Percentiles rank a stretch among this genome's conserved stretches.
These are phyloP conservation scores for Carex arenaria DNA, from an alignment of 202 grass and related monocot genomes.

Conservation along the genomic window DNA sequence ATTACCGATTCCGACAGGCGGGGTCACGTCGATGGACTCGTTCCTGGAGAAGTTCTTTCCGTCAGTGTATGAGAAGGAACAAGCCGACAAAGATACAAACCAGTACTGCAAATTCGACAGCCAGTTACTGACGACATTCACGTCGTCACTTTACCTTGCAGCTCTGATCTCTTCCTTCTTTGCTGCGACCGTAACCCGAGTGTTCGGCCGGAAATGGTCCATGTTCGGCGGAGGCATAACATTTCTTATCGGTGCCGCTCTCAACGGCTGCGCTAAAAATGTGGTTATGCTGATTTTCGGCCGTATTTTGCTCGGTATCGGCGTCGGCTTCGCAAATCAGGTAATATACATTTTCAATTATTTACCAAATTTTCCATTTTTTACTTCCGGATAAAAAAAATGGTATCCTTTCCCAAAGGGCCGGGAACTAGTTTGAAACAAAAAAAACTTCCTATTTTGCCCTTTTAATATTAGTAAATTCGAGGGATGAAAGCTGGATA, in stretches of 20 bases:
- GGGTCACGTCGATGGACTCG: conserved; percentile 94
- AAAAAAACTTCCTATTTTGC: background rate
- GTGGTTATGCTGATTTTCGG: conserved; percentile 84
- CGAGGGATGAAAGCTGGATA: background rate
- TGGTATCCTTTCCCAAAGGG: background rate
- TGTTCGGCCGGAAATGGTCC: conserved; percentile 84
- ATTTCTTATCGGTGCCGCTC: conserved; percentile 64
- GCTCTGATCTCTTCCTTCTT: conserved; percentile 82
- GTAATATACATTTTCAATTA: conserved; percentile 13
- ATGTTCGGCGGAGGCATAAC: conserved; percentile 84
- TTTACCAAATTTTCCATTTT: background rate
- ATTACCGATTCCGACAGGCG: conserved; percentile 35
- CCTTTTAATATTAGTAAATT: background rate
- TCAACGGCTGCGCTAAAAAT: conserved; percentile 66
- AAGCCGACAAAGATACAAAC: conserved; percentile 42
- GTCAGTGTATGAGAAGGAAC: conserved; percentile 61
- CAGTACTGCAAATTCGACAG: conserved; percentile 90
- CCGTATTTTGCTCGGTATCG: conserved; percentile 87
- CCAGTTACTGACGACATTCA: conserved; percentile 67
- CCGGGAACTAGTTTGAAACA: background rate
- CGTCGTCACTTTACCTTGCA: conserved; percentile 88
- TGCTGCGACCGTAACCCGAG: conserved; percentile 54
- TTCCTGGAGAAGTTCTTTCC: conserved; percentile 87
- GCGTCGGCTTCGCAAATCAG: conserved; percentile 95
- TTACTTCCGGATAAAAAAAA: background rate